Conservation (phyloP, 179 eudicot species). For the Beta macrorhiza region DNA sequence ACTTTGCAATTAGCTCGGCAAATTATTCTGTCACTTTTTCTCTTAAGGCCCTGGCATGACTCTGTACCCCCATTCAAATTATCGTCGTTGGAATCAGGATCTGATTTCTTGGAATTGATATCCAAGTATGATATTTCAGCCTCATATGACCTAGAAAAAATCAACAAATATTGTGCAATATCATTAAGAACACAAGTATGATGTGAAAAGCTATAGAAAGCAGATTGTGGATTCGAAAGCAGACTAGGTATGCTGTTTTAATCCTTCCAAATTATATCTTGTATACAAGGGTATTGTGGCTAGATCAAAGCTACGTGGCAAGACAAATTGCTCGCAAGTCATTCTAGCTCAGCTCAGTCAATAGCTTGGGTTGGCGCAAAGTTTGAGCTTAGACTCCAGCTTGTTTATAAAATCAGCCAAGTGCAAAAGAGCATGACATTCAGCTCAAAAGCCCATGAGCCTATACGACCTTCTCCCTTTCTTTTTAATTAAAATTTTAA, state of each 20-base stretch:
- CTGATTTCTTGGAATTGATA: constrained; percentile 41
- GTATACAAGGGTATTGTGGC: background rate
- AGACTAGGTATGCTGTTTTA: background rate
- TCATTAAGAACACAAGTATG: background rate
- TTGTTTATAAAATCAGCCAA: background rate
- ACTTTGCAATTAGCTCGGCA: constrained; percentile 71
- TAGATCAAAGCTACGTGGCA: background rate
- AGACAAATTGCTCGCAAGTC: background rate
- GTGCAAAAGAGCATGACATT: background rate
- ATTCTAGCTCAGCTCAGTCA: background rate
- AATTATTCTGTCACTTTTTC: constrained; percentile 44
- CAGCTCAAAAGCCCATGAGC: background rate
- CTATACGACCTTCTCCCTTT: background rate
- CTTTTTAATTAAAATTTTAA: no score
- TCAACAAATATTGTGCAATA: background rate
- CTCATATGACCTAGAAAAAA: constrained; percentile 66
- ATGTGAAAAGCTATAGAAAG: background rate
- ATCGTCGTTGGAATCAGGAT: constrained; percentile 36
- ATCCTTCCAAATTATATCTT: background rate
- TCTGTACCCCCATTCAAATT: constrained; percentile 24
- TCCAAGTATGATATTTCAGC: constrained; percentile 87
- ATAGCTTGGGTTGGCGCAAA: background rate
- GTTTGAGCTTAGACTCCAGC: background rate
- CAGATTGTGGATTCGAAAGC: background rate
- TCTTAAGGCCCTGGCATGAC: constrained; percentile 35